Evolutionary conservation across 495 filamentous ascomycete species (phyloP).

Genomic region (Hypoxylon trugodes): DNA sequence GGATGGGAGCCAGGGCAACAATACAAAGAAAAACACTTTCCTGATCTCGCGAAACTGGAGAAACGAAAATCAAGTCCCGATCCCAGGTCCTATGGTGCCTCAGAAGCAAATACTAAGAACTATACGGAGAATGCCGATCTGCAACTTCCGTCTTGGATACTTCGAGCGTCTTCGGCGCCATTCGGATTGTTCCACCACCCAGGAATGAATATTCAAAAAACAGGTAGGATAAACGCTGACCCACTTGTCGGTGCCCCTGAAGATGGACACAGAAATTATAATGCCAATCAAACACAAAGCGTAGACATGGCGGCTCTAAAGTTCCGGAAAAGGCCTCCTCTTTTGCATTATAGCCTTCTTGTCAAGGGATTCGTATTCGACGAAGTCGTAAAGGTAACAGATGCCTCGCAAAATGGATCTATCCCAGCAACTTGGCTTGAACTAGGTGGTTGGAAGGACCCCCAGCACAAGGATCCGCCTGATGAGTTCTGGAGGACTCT

Average conservation of each 20-base stretch:
- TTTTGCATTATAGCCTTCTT: slow-evolving; percentile 46
- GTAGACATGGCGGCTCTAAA: slow-evolving; percentile 38
- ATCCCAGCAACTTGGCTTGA: slow-evolving; percentile 26
- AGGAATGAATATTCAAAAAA: slow-evolving; percentile 27
- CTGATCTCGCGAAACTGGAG: not conserved
- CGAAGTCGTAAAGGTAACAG: slow-evolving; percentile 28
- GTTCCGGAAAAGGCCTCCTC: slow-evolving; percentile 38
- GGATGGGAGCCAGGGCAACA: too few relatives aligned
- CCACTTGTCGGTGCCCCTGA: slow-evolving; percentile 47
- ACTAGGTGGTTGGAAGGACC: slow-evolving; percentile 35
- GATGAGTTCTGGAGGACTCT: slow-evolving; percentile 55
- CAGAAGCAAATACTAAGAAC: too few relatives aligned
- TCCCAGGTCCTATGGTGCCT: not conserved
- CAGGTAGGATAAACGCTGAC: slow-evolving; percentile 49
- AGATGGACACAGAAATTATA: slow-evolving; percentile 41
- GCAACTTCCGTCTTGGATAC: slow-evolving; percentile 27
- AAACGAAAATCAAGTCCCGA: too few relatives aligned
- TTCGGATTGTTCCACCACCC: slow-evolving; percentile 24
- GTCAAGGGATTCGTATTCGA: slow-evolving; percentile 49
- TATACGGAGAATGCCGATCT: not conserved
- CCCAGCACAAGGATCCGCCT: slow-evolving; percentile 32
- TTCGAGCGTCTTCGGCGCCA: slow-evolving; percentile 3
- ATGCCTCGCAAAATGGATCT: slow-evolving; percentile 27
- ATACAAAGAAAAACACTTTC: not conserved
- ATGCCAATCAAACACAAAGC: slow-evolving; percentile 35